Evolutionary conservation across 1,284 basidiomycete species (phyloP).

Genomic region (Cryptococcus amylolentus): DNA sequence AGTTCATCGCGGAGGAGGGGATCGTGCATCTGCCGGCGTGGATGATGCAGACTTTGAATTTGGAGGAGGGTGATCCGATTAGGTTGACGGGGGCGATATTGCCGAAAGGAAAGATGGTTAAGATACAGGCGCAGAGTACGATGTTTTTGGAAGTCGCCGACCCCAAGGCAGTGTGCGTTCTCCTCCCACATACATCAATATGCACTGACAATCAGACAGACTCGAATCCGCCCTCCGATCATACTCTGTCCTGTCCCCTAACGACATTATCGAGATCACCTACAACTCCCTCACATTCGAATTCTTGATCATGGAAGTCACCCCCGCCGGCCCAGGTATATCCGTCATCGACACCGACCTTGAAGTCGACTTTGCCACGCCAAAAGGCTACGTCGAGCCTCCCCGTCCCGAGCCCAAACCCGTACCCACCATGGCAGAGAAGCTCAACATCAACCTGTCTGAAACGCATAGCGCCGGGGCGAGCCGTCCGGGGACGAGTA

Average conservation of each 20-base stretch:
- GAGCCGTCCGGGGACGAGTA: slow-evolving; percentile 66
- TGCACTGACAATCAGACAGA: slow-evolving; percentile 50
- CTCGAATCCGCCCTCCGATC: slow-evolving; percentile 93
- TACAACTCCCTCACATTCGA: slow-evolving; percentile 94
- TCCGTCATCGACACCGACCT: slow-evolving; percentile 92
- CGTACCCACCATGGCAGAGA: slow-evolving; percentile 90
- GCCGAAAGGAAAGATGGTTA: slow-evolving; percentile 92
- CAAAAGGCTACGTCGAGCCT: slow-evolving; percentile 76
- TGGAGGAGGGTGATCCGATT: slow-evolving; percentile 93
- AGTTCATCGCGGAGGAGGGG: slow-evolving; percentile 98
- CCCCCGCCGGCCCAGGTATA: slow-evolving; percentile 83
- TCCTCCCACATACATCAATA: slow-evolving; percentile 4
- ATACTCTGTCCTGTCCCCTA: slow-evolving; percentile 84
- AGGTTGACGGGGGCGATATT: slow-evolving; percentile 83
- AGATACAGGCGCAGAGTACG: slow-evolving; percentile 91
- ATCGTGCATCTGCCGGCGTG: slow-evolving; percentile 93
- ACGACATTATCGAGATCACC: slow-evolving; percentile 86
- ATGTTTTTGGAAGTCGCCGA: slow-evolving; percentile 88
- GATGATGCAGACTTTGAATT: slow-evolving; percentile 93
- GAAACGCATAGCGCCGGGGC: slow-evolving; percentile 68
- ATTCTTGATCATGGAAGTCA: slow-evolving; percentile 90
- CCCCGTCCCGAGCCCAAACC: slow-evolving; percentile 76
- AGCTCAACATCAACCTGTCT: slow-evolving; percentile 88
- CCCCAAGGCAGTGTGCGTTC: slow-evolving; percentile 83
- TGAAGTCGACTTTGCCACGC: slow-evolving; percentile 59